phyloP scores from a whole-genome alignment of 805 yeast genomes.

The Nakazawaea holstii region DNA sequence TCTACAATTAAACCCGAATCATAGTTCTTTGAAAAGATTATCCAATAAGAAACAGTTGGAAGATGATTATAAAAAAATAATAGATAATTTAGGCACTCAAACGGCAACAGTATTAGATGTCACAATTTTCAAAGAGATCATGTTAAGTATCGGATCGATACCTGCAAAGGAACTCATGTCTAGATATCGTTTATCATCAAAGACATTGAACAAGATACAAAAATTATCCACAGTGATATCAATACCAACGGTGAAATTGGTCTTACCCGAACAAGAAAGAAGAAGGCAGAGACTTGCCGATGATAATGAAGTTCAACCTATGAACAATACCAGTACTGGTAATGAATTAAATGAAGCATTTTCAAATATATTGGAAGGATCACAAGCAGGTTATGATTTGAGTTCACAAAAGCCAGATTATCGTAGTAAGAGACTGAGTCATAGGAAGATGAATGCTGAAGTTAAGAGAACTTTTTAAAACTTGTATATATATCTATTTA shows the following conservation, averaged over 20 bases:
- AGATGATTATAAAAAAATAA: conserved; percentile 6
- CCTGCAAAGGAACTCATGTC: background rate
- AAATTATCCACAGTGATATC: background rate
- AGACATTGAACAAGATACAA: background rate
- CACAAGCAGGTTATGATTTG: conserved; percentile 7
- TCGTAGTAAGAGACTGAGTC: background rate
- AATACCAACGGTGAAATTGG: background rate
- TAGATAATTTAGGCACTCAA: background rate
- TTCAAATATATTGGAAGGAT: conserved; percentile 3
- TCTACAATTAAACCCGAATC: conserved; percentile 3
- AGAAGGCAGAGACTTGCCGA: background rate
- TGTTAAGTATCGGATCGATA: background rate
- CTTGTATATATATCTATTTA: background rate
- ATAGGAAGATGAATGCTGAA: conserved; percentile 1
- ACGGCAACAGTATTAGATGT: background rate
- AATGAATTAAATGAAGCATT: conserved; percentile 8
- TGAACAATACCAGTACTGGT: background rate
- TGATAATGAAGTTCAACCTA: background rate
- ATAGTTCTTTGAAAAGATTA: conserved; percentile 6
- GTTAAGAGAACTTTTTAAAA: conserved; percentile 4
- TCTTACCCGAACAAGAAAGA: background rate
- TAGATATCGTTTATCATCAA: background rate
- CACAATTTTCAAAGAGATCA: background rate
- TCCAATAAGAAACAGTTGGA: conserved; percentile 1
- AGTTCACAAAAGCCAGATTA: background rate